A percentile compares a stretch with the other conserved stretches of the same genome.
Evolutionary conservation across 208 protist genomes (phyloP).

Genomic region (Leishmania braziliensis): DNA sequence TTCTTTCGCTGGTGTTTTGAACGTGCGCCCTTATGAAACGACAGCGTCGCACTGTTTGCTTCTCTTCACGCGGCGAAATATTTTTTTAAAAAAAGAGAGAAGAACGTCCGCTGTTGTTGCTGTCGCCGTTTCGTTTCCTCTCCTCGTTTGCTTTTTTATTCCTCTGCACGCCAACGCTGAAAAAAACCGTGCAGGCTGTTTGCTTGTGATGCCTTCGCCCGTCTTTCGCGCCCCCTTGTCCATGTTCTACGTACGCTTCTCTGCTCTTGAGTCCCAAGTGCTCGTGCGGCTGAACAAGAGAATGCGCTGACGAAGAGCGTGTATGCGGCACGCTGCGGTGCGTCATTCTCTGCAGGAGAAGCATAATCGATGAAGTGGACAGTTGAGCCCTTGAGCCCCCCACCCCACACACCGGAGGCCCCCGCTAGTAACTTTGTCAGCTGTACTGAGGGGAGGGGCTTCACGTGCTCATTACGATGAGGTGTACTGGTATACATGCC

Average conservation of each 20-base stretch:
- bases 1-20: slow-evolving; percentile 2
- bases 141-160: background rate
- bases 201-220: background rate
- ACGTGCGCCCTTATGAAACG: background rate
- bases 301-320: background rate
- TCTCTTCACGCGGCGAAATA: background rate
- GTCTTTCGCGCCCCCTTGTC: background rate
- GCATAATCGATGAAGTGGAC: background rate
- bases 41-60: background rate
- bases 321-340: background rate
- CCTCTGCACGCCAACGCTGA: background rate
- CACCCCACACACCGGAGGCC: background rate
- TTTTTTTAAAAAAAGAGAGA: slow-evolving; percentile 8
- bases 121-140: background rate
- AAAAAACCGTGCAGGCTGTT: background rate
- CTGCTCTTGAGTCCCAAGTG: no score
- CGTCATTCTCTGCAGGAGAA: background rate
- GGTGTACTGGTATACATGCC: background rate
- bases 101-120: background rate
- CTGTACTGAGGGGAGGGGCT: background rate
- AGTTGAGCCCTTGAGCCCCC: background rate
- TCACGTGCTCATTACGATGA: background rate
- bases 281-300: background rate
- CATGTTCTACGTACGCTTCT: no score
- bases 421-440: background rate